Base-by-base conservation (phyloP, 352 stramenopile species). In the Phytopythium cucurbitacearum region DNA sequence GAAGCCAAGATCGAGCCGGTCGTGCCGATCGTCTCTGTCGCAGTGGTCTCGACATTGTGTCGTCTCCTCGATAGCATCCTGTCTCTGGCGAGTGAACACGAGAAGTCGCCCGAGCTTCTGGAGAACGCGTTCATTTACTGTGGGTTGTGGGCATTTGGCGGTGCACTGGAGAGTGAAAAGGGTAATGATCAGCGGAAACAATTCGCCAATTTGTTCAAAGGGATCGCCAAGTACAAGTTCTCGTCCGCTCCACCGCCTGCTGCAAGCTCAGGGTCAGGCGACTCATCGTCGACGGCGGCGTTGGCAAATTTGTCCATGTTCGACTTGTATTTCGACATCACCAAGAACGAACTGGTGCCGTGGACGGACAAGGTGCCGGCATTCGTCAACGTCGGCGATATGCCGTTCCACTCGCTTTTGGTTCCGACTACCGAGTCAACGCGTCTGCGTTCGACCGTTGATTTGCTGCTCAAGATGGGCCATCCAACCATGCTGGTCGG, bases 101-200 rank as follows among this genome's bases (percentile, higher is more conserved):
- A 98, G 51, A 97, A 89, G 56, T 84, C 68, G 0, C 69, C 75
- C 0, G 90, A 97, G 7, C 47, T 95, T 10, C 70, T 99, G 38
- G 95, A 99, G 57, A 96, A 97, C 48, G 78, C 97, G 9, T 99
- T 99, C 71, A 80, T 95, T 13, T 98, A 98, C 65, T 97, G 87
- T 51, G 79, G 87, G 9, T 75, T 98, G 56, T 99, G 96, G 96
- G 95, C 96, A 2, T 98, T 99, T 65, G 95, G 95, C 13, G 96
- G 96, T 48, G 74, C 88, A 2, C 85, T 99, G 41, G 86, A 96
- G 21, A 81, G 87, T 47, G 94, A 98, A 15, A 75, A 85, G 40
- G 62, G 62, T 0, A 79, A 77, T 28, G 75, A 88, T 52, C 75
- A 84, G 53, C 69, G 79, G 12, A 69, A 71, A 36, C 44, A 67